Evolutionary conservation across 2,329 filamentous ascomycete genomes (phyloP), one percentile per base, ranked within the genome.

Genomic region (Aureobasidium musti): DNA sequence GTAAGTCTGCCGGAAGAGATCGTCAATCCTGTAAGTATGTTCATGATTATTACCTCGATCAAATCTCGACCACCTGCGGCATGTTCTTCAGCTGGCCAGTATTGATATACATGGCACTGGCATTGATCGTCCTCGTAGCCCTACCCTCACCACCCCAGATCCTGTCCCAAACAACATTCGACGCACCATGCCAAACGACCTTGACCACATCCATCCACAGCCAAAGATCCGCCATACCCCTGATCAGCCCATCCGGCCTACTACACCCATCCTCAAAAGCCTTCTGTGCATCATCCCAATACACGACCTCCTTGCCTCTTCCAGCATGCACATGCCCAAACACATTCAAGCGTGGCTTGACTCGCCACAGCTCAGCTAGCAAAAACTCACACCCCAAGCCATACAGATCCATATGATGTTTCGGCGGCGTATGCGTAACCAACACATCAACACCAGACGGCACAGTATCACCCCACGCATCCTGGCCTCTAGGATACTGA

Each of bases 241-340:
- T 70, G 10, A 78, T 69, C 57, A 80, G 70, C 1, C 78, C 77
- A 19, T 74, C 73, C 59, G 79, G 71, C 11, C 79, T 75, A 2
- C 74, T 74, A 73, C 84, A 81, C 28, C 91, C 81, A n/a, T 81
- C 80, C 77, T 94, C 91, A 77, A 91, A 92, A 1, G 84, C 84
- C 37, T 79, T 79, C 77, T 96, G 91, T 68, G 86, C 85, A 30
- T 87, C 84, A 75, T 95, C 91, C 83, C 90, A 96, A 77, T 86
- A 89, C 11, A 90, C 83, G 0, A 87, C 77, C 72, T 92, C 87
- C 50, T 81, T 81, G 19, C 92, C 92, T 53, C 89, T 85, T 10
- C 87, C 90, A 73, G 84, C 89, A 79, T 97, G 92, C 28, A 93
- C 84, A 77, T 97, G 92, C 0, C 92, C 92, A 75, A 95, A 96